Evolutionary conservation across 306 rosid genomes (phyloP).

Genomic region (Senna tora): DNA sequence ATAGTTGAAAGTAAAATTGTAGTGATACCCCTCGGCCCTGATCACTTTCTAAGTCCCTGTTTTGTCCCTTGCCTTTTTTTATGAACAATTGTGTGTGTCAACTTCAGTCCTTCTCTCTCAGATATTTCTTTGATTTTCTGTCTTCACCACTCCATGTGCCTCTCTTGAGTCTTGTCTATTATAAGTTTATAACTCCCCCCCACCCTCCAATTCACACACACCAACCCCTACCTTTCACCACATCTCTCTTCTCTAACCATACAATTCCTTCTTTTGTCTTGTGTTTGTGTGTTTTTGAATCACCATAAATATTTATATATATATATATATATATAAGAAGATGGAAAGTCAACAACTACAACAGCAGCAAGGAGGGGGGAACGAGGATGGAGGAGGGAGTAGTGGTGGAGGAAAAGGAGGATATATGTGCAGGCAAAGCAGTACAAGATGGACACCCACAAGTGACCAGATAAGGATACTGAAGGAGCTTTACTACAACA

Average conservation of each 20-base stretch:
- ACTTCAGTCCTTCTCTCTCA: slow-evolving; percentile 90
- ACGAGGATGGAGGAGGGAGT: slow-evolving; percentile 6
- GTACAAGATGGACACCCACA: slow-evolving; percentile 48
- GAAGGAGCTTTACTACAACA: slow-evolving; percentile 70
- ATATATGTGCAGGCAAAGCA: slow-evolving; percentile 78
- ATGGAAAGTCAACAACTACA: slow-evolving; percentile 46
- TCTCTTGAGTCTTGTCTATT: slow-evolving; percentile 11
- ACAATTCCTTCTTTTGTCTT: neutral
- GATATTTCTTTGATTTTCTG: slow-evolving; percentile 74
- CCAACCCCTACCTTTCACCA: neutral
- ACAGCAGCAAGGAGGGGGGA: neutral
- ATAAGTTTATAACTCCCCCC: neutral
- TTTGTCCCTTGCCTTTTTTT: slow-evolving; percentile 93
- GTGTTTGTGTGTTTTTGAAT: neutral
- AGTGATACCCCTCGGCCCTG: slow-evolving; percentile 52
- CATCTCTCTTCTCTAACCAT: neutral
- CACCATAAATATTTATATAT: no score
- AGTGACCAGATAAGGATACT: slow-evolving; percentile 87
- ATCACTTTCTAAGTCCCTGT: slow-evolving; percentile 81
- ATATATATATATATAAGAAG: no score
- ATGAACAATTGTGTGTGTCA: slow-evolving; percentile 68
- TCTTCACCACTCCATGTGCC: slow-evolving; percentile 55
- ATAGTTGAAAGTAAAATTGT: no score
- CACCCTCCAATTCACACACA: slow-evolving; percentile 9
- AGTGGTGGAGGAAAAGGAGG: slow-evolving; percentile 48